A percentile compares a stretch with the other conserved stretches of the same genome.
Conservation (phyloP, 2,329 filamentous ascomycete genomes). For the Nigrospora oryzae region DNA sequence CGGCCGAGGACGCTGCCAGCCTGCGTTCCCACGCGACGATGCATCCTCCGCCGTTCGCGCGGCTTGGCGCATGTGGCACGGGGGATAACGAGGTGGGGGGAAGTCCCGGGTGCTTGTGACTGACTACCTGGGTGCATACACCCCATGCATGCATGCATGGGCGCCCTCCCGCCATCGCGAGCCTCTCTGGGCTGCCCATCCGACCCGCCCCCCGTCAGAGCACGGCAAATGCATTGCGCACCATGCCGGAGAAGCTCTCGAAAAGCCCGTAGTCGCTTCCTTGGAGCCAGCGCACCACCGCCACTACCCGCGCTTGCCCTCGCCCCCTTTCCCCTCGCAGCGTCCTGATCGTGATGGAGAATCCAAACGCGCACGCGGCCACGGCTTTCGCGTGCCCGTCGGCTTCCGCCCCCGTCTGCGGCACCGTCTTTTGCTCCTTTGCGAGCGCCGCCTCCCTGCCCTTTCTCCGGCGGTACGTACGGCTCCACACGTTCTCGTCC, state of each 20-base stretch:
- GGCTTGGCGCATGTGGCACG: too few species aligned
- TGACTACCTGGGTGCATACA: too few species aligned
- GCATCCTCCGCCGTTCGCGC: too few species aligned
- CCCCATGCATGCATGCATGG: too few species aligned
- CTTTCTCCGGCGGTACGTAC: constrained; percentile 60
- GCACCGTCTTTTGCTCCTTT: constrained; percentile 10
- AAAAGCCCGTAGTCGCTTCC: constrained; percentile 68
- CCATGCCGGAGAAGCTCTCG: constrained; percentile 79
- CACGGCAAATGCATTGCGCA: constrained; percentile 23
- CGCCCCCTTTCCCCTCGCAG: constrained; percentile 17
- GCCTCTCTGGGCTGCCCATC: too few species aligned
- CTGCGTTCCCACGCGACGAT: too few species aligned
- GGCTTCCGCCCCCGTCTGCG: constrained; percentile 8
- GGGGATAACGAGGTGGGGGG: too few species aligned
- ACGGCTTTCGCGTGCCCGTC: constrained; percentile 13
- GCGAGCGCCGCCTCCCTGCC: constrained; percentile 15
- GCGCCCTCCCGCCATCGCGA: too few species aligned
- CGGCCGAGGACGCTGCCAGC: too few species aligned
- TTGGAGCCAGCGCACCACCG: constrained; percentile 63
- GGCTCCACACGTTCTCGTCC: constrained; percentile 68
- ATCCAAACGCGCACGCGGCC: constrained; percentile 42
- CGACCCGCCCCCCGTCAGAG: too few species aligned
- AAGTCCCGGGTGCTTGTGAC: too few species aligned
- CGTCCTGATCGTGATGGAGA: constrained; percentile 43
- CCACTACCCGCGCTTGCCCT: constrained; percentile 25